These are phyloP conservation scores for Boletus reticuloceps DNA, from an alignment of 768 basidiomycete species.

Conservation along the genomic window DNA sequence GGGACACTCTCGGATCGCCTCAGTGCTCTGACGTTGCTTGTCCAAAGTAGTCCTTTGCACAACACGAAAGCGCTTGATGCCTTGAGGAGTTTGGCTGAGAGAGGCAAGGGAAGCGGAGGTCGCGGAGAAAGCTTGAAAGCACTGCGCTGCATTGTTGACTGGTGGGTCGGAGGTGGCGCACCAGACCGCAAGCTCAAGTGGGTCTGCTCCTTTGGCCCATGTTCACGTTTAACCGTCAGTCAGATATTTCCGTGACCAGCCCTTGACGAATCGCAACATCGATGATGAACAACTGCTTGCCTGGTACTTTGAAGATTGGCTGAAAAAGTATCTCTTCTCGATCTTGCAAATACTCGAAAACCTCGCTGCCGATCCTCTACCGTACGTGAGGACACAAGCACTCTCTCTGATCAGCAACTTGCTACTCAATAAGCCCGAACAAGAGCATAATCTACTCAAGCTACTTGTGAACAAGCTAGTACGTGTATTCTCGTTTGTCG, in stretches of 20 bases:
- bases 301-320: slow-evolving; percentile 96
- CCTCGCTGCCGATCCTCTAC: slow-evolving; percentile 79
- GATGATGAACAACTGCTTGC: slow-evolving; percentile 72
- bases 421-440: slow-evolving; percentile 88
- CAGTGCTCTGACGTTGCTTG: slow-evolving; percentile 85
- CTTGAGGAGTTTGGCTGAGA: slow-evolving; percentile 72
- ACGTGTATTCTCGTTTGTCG: slow-evolving; percentile 23
- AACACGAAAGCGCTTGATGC: slow-evolving; percentile 78
- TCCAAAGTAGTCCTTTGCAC: slow-evolving; percentile 85
- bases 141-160: slow-evolving; percentile 88
- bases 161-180: slow-evolving; percentile 96
- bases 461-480: slow-evolving; percentile 94
- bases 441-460: slow-evolving; percentile 93
- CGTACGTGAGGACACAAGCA: slow-evolving; percentile 85
- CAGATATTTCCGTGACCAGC: slow-evolving; percentile 92
- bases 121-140: slow-evolving; percentile 93
- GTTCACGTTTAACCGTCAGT: neutral
- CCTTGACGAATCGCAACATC: slow-evolving; percentile 56
- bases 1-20: slow-evolving; percentile 93
- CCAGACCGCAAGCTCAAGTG: slow-evolving; percentile 85
- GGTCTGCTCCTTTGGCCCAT: slow-evolving; percentile 23
- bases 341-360: slow-evolving; percentile 87
- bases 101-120: slow-evolving; percentile 79
- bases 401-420: slow-evolving; percentile 76
- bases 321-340: slow-evolving; percentile 96